A percentile compares a stretch with the other conserved stretches of the same genome.
Evolutionary conservation across 768 basidiomycete genomes (phyloP).

Genomic region (Fibroporia radiculosa): DNA sequence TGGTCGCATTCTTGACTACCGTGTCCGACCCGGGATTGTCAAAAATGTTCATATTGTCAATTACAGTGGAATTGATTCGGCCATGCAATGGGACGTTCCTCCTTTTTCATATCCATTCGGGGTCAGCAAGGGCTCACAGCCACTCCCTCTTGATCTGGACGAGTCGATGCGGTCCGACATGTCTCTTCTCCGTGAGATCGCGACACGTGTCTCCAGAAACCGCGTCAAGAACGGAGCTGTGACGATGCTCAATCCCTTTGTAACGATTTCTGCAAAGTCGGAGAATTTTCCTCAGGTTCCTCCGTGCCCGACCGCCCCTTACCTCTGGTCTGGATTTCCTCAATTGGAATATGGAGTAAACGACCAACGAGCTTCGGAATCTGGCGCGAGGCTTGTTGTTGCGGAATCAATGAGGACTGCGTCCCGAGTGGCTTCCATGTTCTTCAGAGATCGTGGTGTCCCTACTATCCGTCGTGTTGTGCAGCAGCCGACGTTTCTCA

Average conservation of each 20-base stretch:
- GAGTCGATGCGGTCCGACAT: constrained; percentile 22
- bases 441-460: constrained; percentile 50
- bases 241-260: constrained; percentile 15
- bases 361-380: constrained; percentile 15
- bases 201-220: constrained; percentile 7
- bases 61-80: constrained; percentile 62
- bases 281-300: constrained; percentile 19
- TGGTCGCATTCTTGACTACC: constrained; percentile 64
- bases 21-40: constrained; percentile 65
- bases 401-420: constrained; percentile 81
- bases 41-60: constrained; percentile 55
- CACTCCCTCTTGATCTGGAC: constrained; percentile 12
- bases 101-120: constrained; percentile 37
- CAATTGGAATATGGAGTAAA: constrained; percentile 38
- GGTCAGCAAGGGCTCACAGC: no score
- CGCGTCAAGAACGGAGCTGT: constrained; percentile 19
- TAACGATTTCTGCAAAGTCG: constrained; percentile 21
- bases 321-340: constrained; percentile 41
- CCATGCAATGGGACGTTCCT: constrained; percentile 25
- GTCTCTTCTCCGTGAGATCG: constrained; percentile 22
- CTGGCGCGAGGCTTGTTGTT: constrained; percentile 50
- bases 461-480: constrained; percentile 56
- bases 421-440: constrained; percentile 65
- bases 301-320: constrained; percentile 8
- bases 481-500: constrained; percentile 21